phyloP scores from a whole-genome alignment of 176 grass and related monocot genomes.

The Areca catechu region DNA sequence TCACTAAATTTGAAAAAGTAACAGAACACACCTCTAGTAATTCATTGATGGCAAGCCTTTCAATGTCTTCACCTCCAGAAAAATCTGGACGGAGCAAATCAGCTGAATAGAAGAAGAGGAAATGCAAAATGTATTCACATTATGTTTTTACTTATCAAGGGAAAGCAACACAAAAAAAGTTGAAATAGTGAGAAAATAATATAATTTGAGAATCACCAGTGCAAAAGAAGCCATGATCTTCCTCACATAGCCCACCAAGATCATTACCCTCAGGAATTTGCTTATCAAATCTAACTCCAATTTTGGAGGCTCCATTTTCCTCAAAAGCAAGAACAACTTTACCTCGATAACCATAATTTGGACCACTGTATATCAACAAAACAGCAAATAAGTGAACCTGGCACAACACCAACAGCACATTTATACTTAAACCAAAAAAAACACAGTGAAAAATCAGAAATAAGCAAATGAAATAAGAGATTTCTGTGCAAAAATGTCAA shows the following conservation, averaged over 20 bases:
- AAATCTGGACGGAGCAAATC: constrained; percentile 67
- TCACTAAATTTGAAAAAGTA: too few species aligned
- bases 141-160: too few species aligned
- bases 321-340: constrained; percentile 87
- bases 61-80: constrained; percentile 51
- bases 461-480: too few species aligned
- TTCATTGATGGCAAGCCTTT: constrained; percentile 75
- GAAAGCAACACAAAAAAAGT: too few species aligned
- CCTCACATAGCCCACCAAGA: constrained; percentile 88
- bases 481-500: too few species aligned
- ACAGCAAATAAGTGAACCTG: too few species aligned
- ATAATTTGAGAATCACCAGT: constrained; percentile 29
- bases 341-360: constrained; percentile 74
- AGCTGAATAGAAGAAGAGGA: constrained; percentile 32
- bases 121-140: too few species aligned
- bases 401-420: too few species aligned
- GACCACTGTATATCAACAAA: constrained; percentile 48
- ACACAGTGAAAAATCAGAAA: too few species aligned
- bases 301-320: constrained; percentile 82
- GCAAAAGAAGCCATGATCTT: constrained; percentile 93
- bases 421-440: too few species aligned
- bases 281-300: constrained; percentile 91
- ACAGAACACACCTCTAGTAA: constrained; percentile 61
- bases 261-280: constrained; percentile 75
- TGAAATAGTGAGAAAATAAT: too few species aligned